A percentile compares a stretch with the other conserved stretches of the same genome.
Evolutionary conservation across 257 asterid genomes (phyloP).

Genomic region (Catharanthus roseus): DNA sequence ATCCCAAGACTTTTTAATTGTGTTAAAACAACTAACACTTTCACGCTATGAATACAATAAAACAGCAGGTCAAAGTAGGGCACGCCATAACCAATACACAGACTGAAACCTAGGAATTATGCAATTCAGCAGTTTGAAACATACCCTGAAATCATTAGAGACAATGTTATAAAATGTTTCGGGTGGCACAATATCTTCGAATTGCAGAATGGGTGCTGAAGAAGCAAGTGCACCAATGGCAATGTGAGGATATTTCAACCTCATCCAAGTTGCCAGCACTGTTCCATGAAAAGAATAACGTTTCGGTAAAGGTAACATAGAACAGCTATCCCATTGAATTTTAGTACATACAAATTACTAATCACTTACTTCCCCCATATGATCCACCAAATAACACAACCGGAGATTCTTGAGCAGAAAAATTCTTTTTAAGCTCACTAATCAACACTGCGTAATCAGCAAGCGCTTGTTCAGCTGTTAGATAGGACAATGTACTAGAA

Average conservation of each 20-base stretch:
- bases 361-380: constrained; percentile 86
- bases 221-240: constrained; percentile 96
- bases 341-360: not conserved
- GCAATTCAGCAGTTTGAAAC: constrained; percentile 14
- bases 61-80: constrained; percentile 10
- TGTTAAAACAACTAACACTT: constrained; percentile 69
- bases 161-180: constrained; percentile 79
- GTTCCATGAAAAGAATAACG: constrained; percentile 17
- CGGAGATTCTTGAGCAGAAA: constrained; percentile 75
- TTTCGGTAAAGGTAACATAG: not conserved
- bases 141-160: constrained; percentile 75
- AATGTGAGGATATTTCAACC: constrained; percentile 91
- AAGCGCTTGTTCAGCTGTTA: constrained; percentile 89
- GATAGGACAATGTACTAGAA: constrained; percentile 53
- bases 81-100: constrained; percentile 6
- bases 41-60: constrained; percentile 48
- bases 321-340: not conserved
- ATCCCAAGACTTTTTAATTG: constrained; percentile 81
- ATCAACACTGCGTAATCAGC: constrained; percentile 84
- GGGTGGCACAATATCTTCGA: constrained; percentile 78
- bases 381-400: constrained; percentile 95
- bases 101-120: not conserved
- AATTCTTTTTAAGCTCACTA: constrained; percentile 68
- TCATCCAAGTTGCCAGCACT: constrained; percentile 99
- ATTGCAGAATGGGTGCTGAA: constrained; percentile 88